Conservation (phyloP, 768 basidiomycete species). For the Rhizopogon roseolus region DNA sequence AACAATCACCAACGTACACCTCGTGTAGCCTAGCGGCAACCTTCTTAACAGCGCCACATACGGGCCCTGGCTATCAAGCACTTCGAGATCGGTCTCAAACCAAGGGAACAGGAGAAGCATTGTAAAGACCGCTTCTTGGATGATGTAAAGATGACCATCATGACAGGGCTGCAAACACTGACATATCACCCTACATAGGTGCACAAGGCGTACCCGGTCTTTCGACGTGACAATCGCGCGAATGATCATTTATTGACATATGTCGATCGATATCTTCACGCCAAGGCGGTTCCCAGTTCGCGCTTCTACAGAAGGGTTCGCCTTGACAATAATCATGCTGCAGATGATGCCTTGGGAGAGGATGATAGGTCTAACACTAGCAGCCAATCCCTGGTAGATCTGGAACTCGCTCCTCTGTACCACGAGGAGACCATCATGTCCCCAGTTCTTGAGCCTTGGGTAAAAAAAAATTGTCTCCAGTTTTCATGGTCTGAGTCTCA, state of each 20-base stretch:
- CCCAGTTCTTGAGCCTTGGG: background rate
- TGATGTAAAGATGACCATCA: background rate
- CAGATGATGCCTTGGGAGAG: too few species aligned
- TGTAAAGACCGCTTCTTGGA: background rate
- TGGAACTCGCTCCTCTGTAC: too few species aligned
- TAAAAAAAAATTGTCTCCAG: background rate
- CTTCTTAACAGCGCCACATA: background rate
- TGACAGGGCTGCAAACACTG: background rate
- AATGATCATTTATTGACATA: background rate
- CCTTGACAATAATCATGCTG: background rate
- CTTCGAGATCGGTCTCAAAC: background rate
- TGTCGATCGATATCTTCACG: background rate
- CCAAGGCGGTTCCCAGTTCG: background rate
- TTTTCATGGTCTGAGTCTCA: background rate
- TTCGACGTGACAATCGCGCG: background rate
- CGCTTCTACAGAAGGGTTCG: background rate
- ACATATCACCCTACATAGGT: too few species aligned
- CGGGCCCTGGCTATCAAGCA: conserved; percentile 1
- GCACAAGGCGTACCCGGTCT: background rate
- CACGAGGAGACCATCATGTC: background rate
- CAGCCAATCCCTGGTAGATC: background rate
- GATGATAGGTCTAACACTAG: background rate
- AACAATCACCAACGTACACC: background rate
- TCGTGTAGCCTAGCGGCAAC: background rate
- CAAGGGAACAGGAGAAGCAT: background rate